A percentile compares a stretch with the other conserved stretches of the same genome.
Evolutionary conservation across 805 yeast genomes (phyloP).

Genomic region (Yamadazyma phyllophila): DNA sequence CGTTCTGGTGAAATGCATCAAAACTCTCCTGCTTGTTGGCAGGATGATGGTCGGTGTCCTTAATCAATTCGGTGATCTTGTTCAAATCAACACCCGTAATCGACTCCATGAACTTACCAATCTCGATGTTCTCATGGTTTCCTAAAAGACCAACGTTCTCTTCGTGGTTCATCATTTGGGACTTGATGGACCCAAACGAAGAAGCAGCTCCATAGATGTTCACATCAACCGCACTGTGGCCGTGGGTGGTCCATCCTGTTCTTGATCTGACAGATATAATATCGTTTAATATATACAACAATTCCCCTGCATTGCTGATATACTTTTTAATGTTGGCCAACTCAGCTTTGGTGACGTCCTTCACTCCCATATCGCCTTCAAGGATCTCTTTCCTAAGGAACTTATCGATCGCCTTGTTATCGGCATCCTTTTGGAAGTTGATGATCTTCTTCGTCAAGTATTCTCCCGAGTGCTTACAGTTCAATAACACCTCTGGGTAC

Average conservation of each 20-base stretch:
- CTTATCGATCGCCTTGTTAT: slow-evolving; percentile 24
- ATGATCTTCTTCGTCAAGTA: slow-evolving; percentile 50
- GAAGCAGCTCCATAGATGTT: slow-evolving; percentile 82
- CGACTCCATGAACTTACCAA: slow-evolving; percentile 69
- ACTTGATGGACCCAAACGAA: slow-evolving; percentile 40
- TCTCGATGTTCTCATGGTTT: slow-evolving; percentile 81
- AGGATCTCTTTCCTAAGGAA: slow-evolving; percentile 57
- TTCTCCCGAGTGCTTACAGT: slow-evolving; percentile 77
- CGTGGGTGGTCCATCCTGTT: slow-evolving; percentile 96
- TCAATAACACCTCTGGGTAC: slow-evolving; percentile 70
- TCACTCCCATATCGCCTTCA: slow-evolving; percentile 64
- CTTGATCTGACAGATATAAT: slow-evolving; percentile 80
- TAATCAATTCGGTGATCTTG: slow-evolving; percentile 48
- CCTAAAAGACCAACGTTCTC: slow-evolving; percentile 56
- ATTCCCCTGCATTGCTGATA: slow-evolving; percentile 26
- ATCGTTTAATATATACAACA: slow-evolving; percentile 58
- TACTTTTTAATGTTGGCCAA: slow-evolving; percentile 20
- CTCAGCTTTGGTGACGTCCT: slow-evolving; percentile 56
- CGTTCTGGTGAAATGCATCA: slow-evolving; percentile 4
- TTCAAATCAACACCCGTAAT: slow-evolving; percentile 48
- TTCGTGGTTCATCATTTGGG: slow-evolving; percentile 28
- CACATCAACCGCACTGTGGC: slow-evolving; percentile 95
- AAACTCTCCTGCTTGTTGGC: neutral
- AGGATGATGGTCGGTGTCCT: slow-evolving; percentile 46
- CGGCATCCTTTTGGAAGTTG: slow-evolving; percentile 14